phyloP scores from a whole-genome alignment of 192 early-diverging fungal species.

The Backusella tarrabulga region DNA sequence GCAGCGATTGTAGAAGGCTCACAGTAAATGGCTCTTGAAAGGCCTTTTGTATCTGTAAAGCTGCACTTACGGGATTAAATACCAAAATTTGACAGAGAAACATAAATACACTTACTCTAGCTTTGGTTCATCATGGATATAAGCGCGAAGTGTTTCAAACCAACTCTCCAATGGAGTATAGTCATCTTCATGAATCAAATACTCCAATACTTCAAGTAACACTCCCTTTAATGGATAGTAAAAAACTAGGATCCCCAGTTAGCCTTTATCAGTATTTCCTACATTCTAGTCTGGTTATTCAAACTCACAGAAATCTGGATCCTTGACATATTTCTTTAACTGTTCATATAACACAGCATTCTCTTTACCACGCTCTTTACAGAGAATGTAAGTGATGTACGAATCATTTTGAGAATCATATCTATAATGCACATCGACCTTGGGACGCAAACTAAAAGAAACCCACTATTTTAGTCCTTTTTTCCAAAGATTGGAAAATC shows the following conservation, averaged over 20 bases:
- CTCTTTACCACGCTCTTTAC: neutral
- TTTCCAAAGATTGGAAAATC: neutral
- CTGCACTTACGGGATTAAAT: neutral
- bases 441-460: neutral
- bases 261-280: neutral
- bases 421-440: slow-evolving; percentile 4
- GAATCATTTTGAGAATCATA: neutral
- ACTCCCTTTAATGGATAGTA: neutral
- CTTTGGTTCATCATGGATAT: neutral
- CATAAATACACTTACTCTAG: neutral
- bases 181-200: slow-evolving; percentile 10
- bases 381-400: neutral
- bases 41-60: neutral
- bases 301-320: slow-evolving; percentile 11
- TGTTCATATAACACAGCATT: neutral
- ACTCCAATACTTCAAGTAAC: slow-evolving; percentile 8
- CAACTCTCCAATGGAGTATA: neutral
- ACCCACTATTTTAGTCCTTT: neutral
- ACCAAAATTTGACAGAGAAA: neutral
- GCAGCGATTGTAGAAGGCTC: neutral
- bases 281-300: neutral
- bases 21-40: neutral
- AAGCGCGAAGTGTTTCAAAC: neutral
- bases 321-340: neutral
- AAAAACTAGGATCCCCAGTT: neutral